Conservation (phyloP, 768 basidiomycete species). For the Asterophora parasitica region DNA sequence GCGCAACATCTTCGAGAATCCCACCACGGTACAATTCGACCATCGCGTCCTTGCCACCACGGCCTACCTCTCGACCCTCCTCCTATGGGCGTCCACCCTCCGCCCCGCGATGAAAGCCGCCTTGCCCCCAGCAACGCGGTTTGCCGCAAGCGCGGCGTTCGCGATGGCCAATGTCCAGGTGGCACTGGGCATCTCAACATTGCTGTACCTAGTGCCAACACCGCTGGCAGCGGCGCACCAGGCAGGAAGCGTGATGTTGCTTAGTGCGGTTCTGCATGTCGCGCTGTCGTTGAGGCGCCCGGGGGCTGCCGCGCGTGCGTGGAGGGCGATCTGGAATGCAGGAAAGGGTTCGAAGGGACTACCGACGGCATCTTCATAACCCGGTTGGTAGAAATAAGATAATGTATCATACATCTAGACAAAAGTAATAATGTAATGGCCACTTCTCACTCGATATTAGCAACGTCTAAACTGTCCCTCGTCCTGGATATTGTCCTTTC, state of each 20-base stretch:
- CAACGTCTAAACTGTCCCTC: too few species aligned
- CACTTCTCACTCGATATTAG: too few species aligned
- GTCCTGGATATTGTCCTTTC: too few species aligned
- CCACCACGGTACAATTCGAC: conserved; percentile 95
- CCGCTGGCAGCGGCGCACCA: conserved; percentile 93
- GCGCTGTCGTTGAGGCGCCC: conserved; percentile 70
- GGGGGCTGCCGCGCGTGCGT: conserved; percentile 54
- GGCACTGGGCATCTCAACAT: conserved; percentile 57
- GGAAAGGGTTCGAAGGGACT: neutral
- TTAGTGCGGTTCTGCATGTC: conserved; percentile 80
- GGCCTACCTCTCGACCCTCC: conserved; percentile 67
- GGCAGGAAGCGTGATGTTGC: conserved; percentile 85
- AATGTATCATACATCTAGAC: too few species aligned
- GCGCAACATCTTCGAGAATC: conserved; percentile 96
- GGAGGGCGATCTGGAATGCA: conserved; percentile 35
- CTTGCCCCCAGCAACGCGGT: conserved; percentile 58
- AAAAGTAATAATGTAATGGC: too few species aligned
- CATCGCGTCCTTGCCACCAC: conserved; percentile 88
- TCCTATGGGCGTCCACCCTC: conserved; percentile 58
- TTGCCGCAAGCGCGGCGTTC: conserved; percentile 56
- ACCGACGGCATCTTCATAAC: neutral
- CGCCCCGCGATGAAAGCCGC: conserved; percentile 51
- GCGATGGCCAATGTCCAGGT: conserved; percentile 85
- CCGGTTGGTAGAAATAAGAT: too few species aligned
- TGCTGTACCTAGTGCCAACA: conserved; percentile 89